These are phyloP conservation scores for Micromonas pusilla DNA, from an alignment of 139 green algal species.

Conservation along the genomic window DNA sequence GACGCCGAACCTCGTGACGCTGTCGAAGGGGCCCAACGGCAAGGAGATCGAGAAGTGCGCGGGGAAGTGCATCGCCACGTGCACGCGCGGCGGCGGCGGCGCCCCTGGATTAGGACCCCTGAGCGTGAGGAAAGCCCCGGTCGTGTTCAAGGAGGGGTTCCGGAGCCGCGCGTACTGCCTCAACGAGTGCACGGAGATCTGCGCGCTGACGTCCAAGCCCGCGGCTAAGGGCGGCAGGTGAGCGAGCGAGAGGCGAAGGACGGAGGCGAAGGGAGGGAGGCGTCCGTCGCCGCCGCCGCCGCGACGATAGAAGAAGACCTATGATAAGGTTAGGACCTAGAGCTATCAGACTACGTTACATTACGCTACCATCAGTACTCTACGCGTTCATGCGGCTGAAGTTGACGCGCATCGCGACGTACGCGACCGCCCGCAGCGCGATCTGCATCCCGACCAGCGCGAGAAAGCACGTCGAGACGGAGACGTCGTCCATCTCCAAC, in stretches of 20 bases:
- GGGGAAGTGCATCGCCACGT: conserved; percentile 29
- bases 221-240: too few species aligned
- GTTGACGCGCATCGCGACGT: neutral
- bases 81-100: conserved; percentile 5
- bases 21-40: neutral
- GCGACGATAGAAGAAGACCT: neutral
- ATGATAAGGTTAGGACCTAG: neutral
- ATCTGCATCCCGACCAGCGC: neutral
- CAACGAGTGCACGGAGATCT: conserved; percentile 10
- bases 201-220: neutral
- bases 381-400: neutral
- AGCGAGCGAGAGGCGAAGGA: too few species aligned
- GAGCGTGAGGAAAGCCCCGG: conserved; percentile 2
- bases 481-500: neutral
- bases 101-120: conserved; percentile 19
- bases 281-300: neutral
- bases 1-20: neutral
- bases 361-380: too few species aligned
- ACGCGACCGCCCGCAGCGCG: neutral
- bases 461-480: neutral
- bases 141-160: conserved; percentile 30
- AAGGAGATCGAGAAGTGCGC: conserved; percentile 19
- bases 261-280: too few species aligned
- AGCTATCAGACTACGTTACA: neutral
- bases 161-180: conserved; percentile 24